A percentile compares a stretch with the other conserved stretches of the same genome.
Evolutionary conservation across 495 filamentous ascomycete species (phyloP).

Genomic region (Aspergillus sparsus): DNA sequence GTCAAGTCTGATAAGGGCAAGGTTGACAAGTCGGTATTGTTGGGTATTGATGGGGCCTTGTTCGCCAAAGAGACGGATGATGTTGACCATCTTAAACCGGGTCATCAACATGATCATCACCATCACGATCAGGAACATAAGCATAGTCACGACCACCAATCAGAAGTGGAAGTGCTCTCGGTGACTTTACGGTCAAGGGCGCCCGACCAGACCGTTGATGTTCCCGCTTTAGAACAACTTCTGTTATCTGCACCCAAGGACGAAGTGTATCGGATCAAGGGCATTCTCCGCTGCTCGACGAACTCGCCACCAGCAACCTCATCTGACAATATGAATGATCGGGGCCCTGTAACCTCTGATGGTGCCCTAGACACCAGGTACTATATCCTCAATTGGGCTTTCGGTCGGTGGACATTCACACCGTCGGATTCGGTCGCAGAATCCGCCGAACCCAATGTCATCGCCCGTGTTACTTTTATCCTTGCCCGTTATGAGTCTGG

Average conservation of each 20-base stretch:
- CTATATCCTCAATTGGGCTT: conserved; percentile 97
- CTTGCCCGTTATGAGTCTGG: conserved; percentile 79
- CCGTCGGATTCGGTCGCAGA: conserved; percentile 48
- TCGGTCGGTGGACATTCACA: conserved; percentile 91
- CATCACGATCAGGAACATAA: conserved; percentile 29
- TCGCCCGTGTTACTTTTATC: conserved; percentile 80
- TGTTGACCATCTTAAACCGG: conserved; percentile 25
- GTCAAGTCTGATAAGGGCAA: conserved; percentile 78
- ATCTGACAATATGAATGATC: conserved; percentile 41
- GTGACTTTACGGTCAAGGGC: conserved; percentile 57
- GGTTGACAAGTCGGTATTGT: conserved; percentile 73
- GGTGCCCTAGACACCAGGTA: conserved; percentile 22
- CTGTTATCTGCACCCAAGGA: conserved; percentile 76
- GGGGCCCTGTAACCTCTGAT: neutral
- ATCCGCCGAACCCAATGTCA: conserved; percentile 43
- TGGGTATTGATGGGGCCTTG: conserved; percentile 84
- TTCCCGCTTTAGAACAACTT: conserved; percentile 63
- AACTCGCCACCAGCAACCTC: conserved; percentile 58
- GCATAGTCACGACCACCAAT: conserved; percentile 63
- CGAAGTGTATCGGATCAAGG: conserved; percentile 94
- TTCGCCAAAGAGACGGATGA: conserved; percentile 53
- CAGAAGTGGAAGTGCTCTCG: conserved; percentile 87
- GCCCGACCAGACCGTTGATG: conserved; percentile 55
- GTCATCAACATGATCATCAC: conserved; percentile 24
- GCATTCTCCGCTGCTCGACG: conserved; percentile 63